phyloP scores from a whole-genome alignment of 192 early-diverging fungal species.

The Dissophora globulifera region DNA sequence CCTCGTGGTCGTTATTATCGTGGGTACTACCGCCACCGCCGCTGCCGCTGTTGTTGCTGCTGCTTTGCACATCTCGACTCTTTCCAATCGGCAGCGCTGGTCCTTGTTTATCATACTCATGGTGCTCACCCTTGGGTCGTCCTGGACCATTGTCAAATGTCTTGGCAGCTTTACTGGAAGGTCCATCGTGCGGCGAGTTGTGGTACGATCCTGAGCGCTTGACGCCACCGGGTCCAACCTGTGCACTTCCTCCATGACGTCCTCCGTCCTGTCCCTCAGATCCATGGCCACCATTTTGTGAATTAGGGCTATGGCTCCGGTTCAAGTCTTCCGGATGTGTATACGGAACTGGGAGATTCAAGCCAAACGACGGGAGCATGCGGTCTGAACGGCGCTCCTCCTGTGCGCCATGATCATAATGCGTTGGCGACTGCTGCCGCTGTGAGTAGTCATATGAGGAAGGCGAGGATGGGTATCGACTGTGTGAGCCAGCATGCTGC shows the following conservation, averaged over 20 bases:
- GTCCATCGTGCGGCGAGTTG: conserved; percentile 26
- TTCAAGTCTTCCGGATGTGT: conserved; percentile 11
- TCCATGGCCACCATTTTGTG: neutral
- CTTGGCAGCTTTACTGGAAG: conserved; percentile 27
- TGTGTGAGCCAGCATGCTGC: conserved; percentile 13
- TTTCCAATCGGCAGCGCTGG: conserved; percentile 31
- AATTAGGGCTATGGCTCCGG: conserved; percentile 9
- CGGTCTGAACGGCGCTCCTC: conserved; percentile 46
- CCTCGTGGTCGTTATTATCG: too few species aligned
- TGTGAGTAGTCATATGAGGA: conserved; percentile 39
- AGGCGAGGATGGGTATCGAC: conserved; percentile 32
- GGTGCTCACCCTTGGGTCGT: conserved; percentile 10
- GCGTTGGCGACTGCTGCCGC: conserved; percentile 17
- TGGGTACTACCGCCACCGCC: neutral
- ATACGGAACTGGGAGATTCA: conserved; percentile 36
- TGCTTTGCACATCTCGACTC: neutral
- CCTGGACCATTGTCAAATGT: conserved; percentile 17
- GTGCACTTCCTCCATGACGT: conserved; percentile 5
- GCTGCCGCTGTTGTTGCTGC: neutral
- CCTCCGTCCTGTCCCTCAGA: conserved; percentile 1
- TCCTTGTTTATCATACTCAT: conserved; percentile 44
- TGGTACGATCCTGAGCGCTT: conserved; percentile 43
- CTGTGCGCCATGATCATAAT: conserved; percentile 19
- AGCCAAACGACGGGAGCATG: conserved; percentile 48
- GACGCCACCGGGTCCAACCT: conserved; percentile 17